Base-by-base conservation (phyloP, 2,329 filamentous ascomycete genomes). In the Endoconidiophora laricicola region DNA sequence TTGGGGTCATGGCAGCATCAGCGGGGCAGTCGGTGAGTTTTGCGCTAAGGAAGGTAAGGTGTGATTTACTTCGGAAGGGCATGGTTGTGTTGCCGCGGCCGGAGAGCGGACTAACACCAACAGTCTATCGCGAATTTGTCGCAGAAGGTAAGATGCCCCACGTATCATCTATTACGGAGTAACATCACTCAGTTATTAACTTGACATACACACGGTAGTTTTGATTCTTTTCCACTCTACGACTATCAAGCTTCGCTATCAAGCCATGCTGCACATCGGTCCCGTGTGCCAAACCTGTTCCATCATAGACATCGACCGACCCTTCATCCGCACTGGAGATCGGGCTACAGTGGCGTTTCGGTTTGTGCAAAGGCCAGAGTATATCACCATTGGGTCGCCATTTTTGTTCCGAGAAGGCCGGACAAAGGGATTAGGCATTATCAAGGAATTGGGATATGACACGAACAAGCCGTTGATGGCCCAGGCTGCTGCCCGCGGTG, bases 211-310 rank as follows among this genome's bases (percentile, higher is more conserved):
- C 50, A 56, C 22, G 23, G 0, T 52, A 79, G 91, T 98, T 1
- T 72, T 98, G 20, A 96, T 98, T 57, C 72, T 98, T 5, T 93
- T 85, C 3, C 91, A 98, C 60, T 87, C 90, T 0, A 98, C 91
- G 0, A 98, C 91, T 41, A 98, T 98, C 64, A 91, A 94, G 65
- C 86, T 81, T 0, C 90, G 87, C 59, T 98, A 98, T 57, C 91
- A 98, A 68, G 91, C 91, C 0, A 98, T 96, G 88, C 73, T 98
- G 20, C 91, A 98, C 59, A 88, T 98, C 3, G 91, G 91, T 0
- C 85, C 91, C 0, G 84, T 98, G 41, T 86, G 83, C 39, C 91
- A 98, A 66, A 98, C 91, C 0, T 98, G 91, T 61, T 81, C 87
- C 9, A 95, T 98, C 61, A 94, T 98, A 59, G 91, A 95, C 60